A percentile compares a stretch with the other conserved stretches of the same genome.
Conservation (phyloP, 2,329 filamentous ascomycete genomes). For the Botrytis hyacinthi region DNA sequence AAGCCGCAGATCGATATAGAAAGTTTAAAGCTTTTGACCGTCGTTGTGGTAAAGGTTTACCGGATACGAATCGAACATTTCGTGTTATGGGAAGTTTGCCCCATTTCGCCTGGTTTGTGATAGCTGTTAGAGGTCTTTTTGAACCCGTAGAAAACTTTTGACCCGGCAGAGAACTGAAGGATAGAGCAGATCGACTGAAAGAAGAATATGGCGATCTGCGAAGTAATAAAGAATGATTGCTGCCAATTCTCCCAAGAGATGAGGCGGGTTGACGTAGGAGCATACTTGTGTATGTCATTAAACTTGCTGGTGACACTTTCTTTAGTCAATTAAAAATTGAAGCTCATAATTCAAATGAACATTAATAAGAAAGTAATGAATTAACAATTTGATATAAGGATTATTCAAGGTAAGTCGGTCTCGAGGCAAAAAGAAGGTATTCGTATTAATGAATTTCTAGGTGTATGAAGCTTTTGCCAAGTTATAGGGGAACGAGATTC, state of each 20-base stretch:
- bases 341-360: constrained; percentile 1
- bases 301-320: background rate
- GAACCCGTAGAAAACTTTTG: constrained; percentile 4
- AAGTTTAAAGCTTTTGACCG: constrained; percentile 54
- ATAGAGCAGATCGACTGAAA: background rate
- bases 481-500: constrained; percentile 1
- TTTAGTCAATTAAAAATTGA: background rate
- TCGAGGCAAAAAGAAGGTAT: background rate
- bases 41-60: constrained; percentile 51
- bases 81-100: constrained; percentile 17
- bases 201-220: constrained; percentile 10
- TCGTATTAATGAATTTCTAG: background rate
- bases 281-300: constrained; percentile 25
- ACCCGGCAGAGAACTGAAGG: background rate
- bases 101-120: constrained; percentile 18
- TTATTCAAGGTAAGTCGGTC: background rate
- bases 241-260: constrained; percentile 27
- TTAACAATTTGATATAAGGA: background rate
- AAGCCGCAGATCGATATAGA: constrained; percentile 67
- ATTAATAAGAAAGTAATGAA: background rate
- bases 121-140: background rate
- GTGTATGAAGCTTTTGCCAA: constrained; percentile 8
- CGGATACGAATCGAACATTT: constrained; percentile 44
- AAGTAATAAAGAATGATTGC: constrained; percentile 12
- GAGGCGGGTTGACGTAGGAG: constrained; percentile 28